Evolutionary conservation across 208 protist genomes (phyloP), one percentile per base, ranked within the genome.

Genomic region (Phytomonas sp.): DNA sequence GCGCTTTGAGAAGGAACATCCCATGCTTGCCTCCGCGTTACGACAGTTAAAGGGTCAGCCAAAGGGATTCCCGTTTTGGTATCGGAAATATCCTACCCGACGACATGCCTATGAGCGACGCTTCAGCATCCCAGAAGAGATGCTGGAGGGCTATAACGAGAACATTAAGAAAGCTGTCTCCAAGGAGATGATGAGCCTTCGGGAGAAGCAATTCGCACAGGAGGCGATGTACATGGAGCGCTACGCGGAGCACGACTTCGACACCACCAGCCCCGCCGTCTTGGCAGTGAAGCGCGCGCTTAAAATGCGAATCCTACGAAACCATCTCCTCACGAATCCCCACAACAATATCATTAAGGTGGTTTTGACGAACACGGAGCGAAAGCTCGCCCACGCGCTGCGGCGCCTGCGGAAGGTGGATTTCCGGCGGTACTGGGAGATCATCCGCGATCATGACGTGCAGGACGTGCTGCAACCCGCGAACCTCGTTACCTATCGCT

Each of bases 261-360:
- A 94, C 70, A 92, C 87, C 8, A 95, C 88, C 33, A 94, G 88
- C 66, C 87, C 87, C 30, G 89, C 92, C 0, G 92, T 94, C 59
- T 66, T 93, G 62, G 85, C 89, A 23, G 89, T 95, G 71, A 93
- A 94, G 72, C 81, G 81, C 0, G 88, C 92, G 23, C 78, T 96
- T 65, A 87, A 89, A 76, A 88, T 92, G 70, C 92, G 92, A 20
- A 72, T 86, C 0, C 71, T 96, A 62, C 88, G 92, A 62, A 96
- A 96, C 71, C 92, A 96, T 70, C 74, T 96, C 13, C 77, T 96
- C 30, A 94, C 89, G 9, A 96, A 96, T 73, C 92, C 92, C 15
- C 88, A 96, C 76, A 96, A 96, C 75, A 94, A 96, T 72, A 92
- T 96, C 68, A 81, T 91, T 46, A 96, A 96, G 79, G 87, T 80